phyloP scores from a whole-genome alignment of 1,284 basidiomycete species.

The Trichosporon asahii region DNA sequence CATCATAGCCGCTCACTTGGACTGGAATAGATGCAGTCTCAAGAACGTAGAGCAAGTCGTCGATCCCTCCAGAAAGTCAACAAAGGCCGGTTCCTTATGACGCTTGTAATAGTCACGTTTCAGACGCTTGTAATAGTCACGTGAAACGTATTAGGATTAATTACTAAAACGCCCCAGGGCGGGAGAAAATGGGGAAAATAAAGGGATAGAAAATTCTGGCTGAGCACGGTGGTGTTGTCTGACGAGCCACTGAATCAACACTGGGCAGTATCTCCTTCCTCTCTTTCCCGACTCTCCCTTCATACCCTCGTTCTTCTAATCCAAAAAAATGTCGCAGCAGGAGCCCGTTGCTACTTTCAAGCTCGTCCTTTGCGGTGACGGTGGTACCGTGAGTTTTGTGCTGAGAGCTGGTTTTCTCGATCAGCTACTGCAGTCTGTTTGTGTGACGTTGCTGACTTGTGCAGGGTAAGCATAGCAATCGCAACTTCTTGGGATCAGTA shows the following conservation, averaged over 20 bases:
- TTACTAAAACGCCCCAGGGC: neutral
- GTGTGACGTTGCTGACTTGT: slow-evolving; percentile 12
- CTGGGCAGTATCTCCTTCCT: slow-evolving; percentile 9
- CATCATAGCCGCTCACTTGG: neutral
- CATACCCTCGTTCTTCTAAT: neutral
- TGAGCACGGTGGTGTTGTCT: slow-evolving; percentile 12
- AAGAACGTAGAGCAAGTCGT: neutral
- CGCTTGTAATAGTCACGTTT: slow-evolving; percentile 4
- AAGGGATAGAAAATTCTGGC: slow-evolving; percentile 12
- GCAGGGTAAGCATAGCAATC: slow-evolving; percentile 24
- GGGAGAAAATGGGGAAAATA: slow-evolving; percentile 17
- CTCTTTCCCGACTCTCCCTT: slow-evolving; percentile 4
- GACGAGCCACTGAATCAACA: slow-evolving; percentile 9
- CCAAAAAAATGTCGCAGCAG: slow-evolving; percentile 43
- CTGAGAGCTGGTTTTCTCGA: neutral
- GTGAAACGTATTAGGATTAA: neutral
- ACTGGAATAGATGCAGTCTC: neutral
- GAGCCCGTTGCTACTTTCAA: slow-evolving; percentile 83
- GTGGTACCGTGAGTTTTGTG: slow-evolving; percentile 76
- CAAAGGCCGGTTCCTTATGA: neutral
- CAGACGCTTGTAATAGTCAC: slow-evolving; percentile 2
- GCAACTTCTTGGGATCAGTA: neutral
- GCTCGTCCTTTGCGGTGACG: slow-evolving; percentile 92
- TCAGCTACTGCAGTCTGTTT: neutral
- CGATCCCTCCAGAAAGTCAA: neutral